Conservation (phyloP, 495 filamentous ascomycete species). For the Amorphotheca resinae region DNA sequence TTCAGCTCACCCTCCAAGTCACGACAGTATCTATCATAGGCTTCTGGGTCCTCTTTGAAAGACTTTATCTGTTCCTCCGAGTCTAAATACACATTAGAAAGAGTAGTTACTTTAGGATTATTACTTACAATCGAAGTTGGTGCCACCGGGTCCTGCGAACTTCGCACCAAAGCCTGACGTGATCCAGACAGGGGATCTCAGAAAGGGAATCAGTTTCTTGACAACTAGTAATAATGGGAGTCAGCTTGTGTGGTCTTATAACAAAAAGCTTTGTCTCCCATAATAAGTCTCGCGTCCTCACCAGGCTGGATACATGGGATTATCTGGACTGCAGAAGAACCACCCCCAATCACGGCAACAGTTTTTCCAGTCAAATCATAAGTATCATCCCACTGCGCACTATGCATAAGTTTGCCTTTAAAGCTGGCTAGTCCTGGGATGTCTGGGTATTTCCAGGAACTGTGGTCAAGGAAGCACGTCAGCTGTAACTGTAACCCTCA, state of each 20-base stretch:
- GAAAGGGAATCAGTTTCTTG: constrained; percentile 45
- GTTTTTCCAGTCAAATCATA: constrained; percentile 32
- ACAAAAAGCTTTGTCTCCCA: no score
- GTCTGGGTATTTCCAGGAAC: constrained; percentile 36
- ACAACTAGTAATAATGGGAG: no score
- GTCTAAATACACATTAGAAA: constrained; percentile 1
- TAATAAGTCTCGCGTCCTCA: constrained; percentile 26
- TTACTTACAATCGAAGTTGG: constrained; percentile 8
- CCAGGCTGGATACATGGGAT: constrained; percentile 32
- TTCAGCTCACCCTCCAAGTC: constrained; percentile 39
- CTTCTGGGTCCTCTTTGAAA: constrained; percentile 31
- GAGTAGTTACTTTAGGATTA: not conserved
- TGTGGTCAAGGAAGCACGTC: not conserved
- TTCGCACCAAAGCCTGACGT: constrained; percentile 36
- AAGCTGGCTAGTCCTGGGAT: constrained; percentile 42
- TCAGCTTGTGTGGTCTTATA: no score
- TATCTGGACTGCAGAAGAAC: constrained; percentile 39
- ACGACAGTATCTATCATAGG: constrained; percentile 25
- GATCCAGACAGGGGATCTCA: constrained; percentile 54
- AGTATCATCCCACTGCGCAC: constrained; percentile 36
- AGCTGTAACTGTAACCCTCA: no score
- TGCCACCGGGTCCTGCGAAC: constrained; percentile 3
- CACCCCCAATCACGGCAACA: constrained; percentile 44
- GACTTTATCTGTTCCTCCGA: constrained; percentile 32
- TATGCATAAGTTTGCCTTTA: constrained; percentile 42